Evolutionary conservation across 768 basidiomycete genomes (phyloP).

Genomic region (Suillus occidentalis): DNA sequence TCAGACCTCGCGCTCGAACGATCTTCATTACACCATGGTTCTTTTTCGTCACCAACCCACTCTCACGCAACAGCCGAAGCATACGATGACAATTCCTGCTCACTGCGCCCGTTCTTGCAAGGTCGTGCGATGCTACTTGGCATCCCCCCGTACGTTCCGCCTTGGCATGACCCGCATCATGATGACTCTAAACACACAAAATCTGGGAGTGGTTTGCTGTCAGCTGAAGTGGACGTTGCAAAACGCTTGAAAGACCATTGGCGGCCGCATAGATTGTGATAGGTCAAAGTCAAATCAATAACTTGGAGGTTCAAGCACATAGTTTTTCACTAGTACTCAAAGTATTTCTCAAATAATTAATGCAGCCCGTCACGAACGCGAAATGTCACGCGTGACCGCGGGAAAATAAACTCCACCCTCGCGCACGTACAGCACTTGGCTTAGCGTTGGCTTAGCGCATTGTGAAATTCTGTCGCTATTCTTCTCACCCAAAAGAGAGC

Average conservation of each 20-base stretch:
- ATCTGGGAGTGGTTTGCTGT: conserved; percentile 31
- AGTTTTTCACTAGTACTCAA: not conserved
- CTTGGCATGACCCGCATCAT: conserved; percentile 2
- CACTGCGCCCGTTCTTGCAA: conserved; percentile 41
- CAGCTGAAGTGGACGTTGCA: conserved; percentile 65
- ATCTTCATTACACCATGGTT: conserved; percentile 11
- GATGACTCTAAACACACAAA: conserved; percentile 3
- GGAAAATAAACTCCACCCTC: not conserved
- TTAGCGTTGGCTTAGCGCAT: not conserved
- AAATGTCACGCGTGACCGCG: not conserved
- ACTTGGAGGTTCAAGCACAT: not conserved
- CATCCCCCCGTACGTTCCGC: conserved; percentile 9
- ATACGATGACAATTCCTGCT: not conserved
- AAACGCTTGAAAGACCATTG: conserved; percentile 59
- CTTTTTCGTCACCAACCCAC: conserved; percentile 1
- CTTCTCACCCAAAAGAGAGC: conserved; percentile 4
- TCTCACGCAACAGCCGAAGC: not conserved
- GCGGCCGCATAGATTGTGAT: conserved; percentile 58
- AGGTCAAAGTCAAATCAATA: not conserved
- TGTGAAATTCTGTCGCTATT: not conserved
- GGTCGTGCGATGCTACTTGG: conserved; percentile 55
- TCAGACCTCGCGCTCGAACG: conserved; percentile 5
- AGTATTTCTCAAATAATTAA: not conserved
- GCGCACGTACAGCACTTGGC: not conserved
- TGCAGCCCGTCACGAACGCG: conserved; percentile 2